Percentiles rank a stretch among this genome's conserved stretches.
phyloP scores from a whole-genome alignment of 352 stramenopile species.

The Phytophthora hibernalis region DNA sequence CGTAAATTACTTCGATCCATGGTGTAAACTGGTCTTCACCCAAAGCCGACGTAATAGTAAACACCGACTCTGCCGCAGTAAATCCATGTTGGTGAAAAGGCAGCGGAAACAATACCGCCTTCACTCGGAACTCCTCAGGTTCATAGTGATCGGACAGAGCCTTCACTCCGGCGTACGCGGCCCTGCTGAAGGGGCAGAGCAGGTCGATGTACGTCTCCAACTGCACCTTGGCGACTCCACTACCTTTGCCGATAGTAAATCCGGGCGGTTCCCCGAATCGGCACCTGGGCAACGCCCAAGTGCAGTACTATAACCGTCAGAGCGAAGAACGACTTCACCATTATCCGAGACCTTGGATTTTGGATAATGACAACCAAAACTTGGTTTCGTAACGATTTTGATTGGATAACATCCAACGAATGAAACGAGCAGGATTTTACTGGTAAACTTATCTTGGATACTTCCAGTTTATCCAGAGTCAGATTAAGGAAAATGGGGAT shows the following conservation, averaged over 20 bases:
- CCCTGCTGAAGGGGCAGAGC: slow-evolving; percentile 76
- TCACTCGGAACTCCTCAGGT: slow-evolving; percentile 58
- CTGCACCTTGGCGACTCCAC: slow-evolving; percentile 58
- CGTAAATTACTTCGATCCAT: slow-evolving; percentile 78
- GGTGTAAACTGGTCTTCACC: slow-evolving; percentile 56
- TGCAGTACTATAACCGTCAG: slow-evolving; percentile 20
- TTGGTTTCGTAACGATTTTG: slow-evolving; percentile 8
- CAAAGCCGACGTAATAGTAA: slow-evolving; percentile 64
- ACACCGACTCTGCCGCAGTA: slow-evolving; percentile 57
- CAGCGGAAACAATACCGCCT: slow-evolving; percentile 72
- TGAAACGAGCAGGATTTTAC: background rate
- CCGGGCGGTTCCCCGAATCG: slow-evolving; percentile 64
- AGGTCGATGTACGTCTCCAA: slow-evolving; percentile 85
- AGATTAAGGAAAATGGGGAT: slow-evolving; percentile 1
- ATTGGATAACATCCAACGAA: slow-evolving; percentile 3
- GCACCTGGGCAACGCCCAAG: slow-evolving; percentile 49
- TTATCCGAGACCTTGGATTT: slow-evolving; percentile 25
- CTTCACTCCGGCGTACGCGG: slow-evolving; percentile 71
- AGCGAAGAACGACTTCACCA: slow-evolving; percentile 29
- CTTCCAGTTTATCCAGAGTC: background rate
- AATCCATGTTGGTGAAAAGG: slow-evolving; percentile 83
- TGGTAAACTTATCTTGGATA: too few species aligned
- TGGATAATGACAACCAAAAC: slow-evolving; percentile 18
- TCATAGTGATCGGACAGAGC: slow-evolving; percentile 66
- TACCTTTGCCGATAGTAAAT: slow-evolving; percentile 68